Conservation (phyloP, 495 filamentous ascomycete species). For the Xylaria intraflava region DNA sequence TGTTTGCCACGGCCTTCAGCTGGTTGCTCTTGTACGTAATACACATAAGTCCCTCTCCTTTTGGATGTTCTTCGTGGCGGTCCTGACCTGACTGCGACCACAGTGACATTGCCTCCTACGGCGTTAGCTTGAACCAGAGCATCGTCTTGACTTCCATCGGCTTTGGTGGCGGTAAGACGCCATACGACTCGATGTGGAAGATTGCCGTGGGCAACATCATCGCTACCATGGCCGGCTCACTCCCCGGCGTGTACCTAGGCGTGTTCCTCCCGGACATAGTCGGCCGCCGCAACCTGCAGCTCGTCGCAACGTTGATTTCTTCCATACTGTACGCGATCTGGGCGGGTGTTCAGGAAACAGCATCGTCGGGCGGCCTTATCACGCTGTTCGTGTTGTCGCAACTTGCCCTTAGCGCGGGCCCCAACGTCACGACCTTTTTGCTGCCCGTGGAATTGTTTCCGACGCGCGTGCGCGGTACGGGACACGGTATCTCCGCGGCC, state of each 20-base stretch:
- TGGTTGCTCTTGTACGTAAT: too few relatives aligned
- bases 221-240: slow-evolving; percentile 65
- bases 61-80: too few relatives aligned
- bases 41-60: too few relatives aligned
- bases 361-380: slow-evolving; percentile 54
- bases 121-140: slow-evolving; percentile 67
- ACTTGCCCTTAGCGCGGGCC: slow-evolving; percentile 85
- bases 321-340: slow-evolving; percentile 70
- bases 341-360: slow-evolving; percentile 61
- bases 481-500: slow-evolving; percentile 80
- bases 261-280: slow-evolving; percentile 62
- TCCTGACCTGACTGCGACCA: too few relatives aligned
- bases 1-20: too few relatives aligned
- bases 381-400: slow-evolving; percentile 54
- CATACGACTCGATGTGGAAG: slow-evolving; percentile 61
- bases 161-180: slow-evolving; percentile 48
- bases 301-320: slow-evolving; percentile 64
- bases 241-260: slow-evolving; percentile 73
- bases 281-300: slow-evolving; percentile 75
- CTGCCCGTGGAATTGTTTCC: slow-evolving; percentile 89
- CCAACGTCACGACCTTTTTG: slow-evolving; percentile 87
- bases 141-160: slow-evolving; percentile 62
- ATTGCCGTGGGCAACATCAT: slow-evolving; percentile 69
- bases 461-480: slow-evolving; percentile 76
- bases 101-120: slow-evolving; percentile 44